Percentiles rank a stretch among this genome's conserved stretches.
phyloP scores from a whole-genome alignment of 2,329 filamentous ascomycete species.

The Botrytis fragariae region DNA sequence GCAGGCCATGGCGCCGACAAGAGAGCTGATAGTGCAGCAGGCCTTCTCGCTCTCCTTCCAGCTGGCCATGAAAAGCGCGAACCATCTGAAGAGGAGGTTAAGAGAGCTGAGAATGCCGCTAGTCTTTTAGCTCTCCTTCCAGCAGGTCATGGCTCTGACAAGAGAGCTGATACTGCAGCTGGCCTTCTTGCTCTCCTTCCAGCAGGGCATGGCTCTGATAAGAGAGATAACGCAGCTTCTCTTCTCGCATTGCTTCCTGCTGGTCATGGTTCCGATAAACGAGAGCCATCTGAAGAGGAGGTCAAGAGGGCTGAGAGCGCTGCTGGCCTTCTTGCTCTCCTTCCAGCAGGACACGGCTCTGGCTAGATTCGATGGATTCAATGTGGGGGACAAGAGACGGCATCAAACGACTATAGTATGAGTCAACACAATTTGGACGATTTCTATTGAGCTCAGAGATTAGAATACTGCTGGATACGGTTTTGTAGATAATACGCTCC shows the following conservation, averaged over 20 bases:
- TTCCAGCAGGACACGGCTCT: slow-evolving; percentile 1
- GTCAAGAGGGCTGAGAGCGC: background rate
- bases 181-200: background rate
- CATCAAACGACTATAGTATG: background rate
- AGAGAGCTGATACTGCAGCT: background rate
- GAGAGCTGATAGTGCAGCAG: background rate
- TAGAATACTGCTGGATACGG: slow-evolving; percentile 1
- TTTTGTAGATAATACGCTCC: slow-evolving; percentile 8
- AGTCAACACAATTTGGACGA: background rate
- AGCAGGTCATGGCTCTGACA: background rate
- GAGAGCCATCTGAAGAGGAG: background rate
- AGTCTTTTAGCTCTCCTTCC: background rate
- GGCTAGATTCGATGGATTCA: background rate
- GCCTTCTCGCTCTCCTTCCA: background rate
- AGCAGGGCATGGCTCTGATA: background rate
- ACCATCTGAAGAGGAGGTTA: background rate
- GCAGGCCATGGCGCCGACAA: background rate
- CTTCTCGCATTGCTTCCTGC: background rate
- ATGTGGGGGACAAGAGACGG: background rate
- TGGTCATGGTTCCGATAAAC: background rate
- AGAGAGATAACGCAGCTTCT: background rate
- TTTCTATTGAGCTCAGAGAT: slow-evolving; percentile 1
- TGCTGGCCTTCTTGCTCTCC: background rate
- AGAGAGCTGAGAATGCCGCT: background rate
- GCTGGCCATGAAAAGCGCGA: background rate